Base-by-base conservation (phyloP, 768 basidiomycete species). In the Flagelloscypha sp. region DNA sequence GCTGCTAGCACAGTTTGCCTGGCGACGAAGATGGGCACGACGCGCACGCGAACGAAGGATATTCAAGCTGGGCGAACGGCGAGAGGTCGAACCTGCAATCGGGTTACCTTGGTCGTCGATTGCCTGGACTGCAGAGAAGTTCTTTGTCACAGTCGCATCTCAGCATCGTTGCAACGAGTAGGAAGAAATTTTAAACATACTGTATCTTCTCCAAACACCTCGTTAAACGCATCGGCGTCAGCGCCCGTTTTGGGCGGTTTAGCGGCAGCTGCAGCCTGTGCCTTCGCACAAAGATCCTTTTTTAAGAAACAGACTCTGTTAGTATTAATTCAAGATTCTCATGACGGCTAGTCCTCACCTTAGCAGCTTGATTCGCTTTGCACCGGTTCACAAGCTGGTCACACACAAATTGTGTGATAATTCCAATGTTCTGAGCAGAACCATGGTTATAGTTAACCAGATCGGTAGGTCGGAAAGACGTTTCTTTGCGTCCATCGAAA, bases 401-500 rank as follows among this genome's bases (percentile, higher is more conserved):
- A 44, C 75, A 76, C 20, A 76, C 73, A 51, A 73, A 66, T 41
- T 68, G 61, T 17, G 69, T 64, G 56, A 77, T 76, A 50, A 74
- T 72, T 42, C 58, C 63, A 46, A 72, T 68, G 47, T 65, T 66
- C 47, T 73, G 64, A 24, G 74, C 74, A 12, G 74, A 74, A 13
- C 66, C 70, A 38, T 74, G 73, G 53, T 65, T 63, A 56, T 59
- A 74, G 8, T 65, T 67, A 10, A 46, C 63, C 67, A 36, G 6
- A 7, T 23, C 21, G 24, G 10, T 5, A 36, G 77, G 76, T 44
- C 66, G 52, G 62, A 77, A 80, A 52, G 64, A 63, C 7, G 74
- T 78, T 48, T 78, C 76, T 43, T 59, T 70, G 39, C 76, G 63
- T 47, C 57, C 56, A 42, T 79, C 75, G 46, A 80, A 76, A 24